Conservation (phyloP, 2,329 filamentous ascomycete genomes). For the Myriosclerotinia curreyana region DNA sequence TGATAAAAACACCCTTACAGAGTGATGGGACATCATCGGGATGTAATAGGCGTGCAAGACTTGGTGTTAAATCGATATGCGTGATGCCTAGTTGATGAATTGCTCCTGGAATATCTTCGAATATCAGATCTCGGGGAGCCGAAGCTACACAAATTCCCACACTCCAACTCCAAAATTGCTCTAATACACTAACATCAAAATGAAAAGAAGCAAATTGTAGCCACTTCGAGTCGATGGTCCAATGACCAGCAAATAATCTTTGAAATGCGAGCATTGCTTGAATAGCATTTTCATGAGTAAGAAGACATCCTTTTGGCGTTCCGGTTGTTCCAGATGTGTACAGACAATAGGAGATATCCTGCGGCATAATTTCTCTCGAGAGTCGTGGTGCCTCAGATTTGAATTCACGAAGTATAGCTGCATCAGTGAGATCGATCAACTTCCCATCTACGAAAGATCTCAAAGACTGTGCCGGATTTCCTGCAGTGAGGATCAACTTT, state of each 20-base stretch:
- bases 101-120: conserved; percentile 74
- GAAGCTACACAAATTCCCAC: conserved; percentile 82
- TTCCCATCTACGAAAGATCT: conserved; percentile 27
- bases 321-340: conserved; percentile 43
- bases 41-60: conserved; percentile 72
- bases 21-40: conserved; percentile 79
- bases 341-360: conserved; percentile 39
- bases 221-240: conserved; percentile 73
- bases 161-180: conserved; percentile 95
- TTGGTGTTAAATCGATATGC: conserved; percentile 89
- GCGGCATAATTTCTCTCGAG: conserved; percentile 27
- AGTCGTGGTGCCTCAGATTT: conserved; percentile 33
- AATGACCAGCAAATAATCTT: conserved; percentile 70
- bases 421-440: conserved; percentile 36
- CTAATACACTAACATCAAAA: conserved; percentile 89
- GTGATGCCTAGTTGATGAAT: conserved; percentile 75
- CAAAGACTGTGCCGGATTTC: conserved; percentile 44
- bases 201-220: conserved; percentile 93
- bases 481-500: conserved; percentile 58
- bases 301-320: conserved; percentile 58
- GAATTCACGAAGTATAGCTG: conserved; percentile 22
- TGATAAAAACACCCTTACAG: conserved; percentile 84
- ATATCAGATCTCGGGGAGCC: conserved; percentile 77
- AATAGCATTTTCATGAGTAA: conserved; percentile 84
- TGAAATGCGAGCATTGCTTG: conserved; percentile 89